Conservation (phyloP, 2,329 filamentous ascomycete genomes). For the Exserohilum turcica region DNA sequence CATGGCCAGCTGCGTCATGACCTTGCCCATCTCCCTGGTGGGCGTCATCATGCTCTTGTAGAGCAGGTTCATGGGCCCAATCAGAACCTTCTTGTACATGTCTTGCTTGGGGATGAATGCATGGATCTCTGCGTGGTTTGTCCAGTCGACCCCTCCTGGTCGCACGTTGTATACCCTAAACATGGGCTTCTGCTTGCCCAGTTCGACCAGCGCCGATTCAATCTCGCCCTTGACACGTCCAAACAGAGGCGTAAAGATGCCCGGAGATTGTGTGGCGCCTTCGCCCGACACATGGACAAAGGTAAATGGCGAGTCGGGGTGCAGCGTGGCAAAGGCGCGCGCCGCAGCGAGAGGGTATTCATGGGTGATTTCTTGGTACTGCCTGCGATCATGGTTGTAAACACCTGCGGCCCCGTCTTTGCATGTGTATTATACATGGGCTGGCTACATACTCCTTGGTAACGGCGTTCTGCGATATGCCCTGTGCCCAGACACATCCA, state of each 20-base stretch:
- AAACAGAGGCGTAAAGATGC: constrained; percentile 62
- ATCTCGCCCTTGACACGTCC: constrained; percentile 70
- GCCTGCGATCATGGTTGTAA: constrained; percentile 39
- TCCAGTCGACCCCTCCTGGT: constrained; percentile 63
- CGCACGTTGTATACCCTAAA: constrained; percentile 64
- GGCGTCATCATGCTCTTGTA: constrained; percentile 49
- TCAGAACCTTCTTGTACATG: constrained; percentile 26
- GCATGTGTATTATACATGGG: background rate
- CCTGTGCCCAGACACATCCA: constrained; percentile 76
- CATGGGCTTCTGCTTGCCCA: constrained; percentile 53
- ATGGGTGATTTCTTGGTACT: constrained; percentile 71
- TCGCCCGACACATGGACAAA: constrained; percentile 74
- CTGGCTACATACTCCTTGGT: constrained; percentile 58
- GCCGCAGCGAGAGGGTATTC: constrained; percentile 69
- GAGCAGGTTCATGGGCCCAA: constrained; percentile 31
- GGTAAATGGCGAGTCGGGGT: constrained; percentile 61
- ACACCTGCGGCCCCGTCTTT: background rate
- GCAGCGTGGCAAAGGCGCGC: constrained; percentile 60
- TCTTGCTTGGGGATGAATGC: constrained; percentile 39
- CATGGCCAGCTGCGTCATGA: constrained; percentile 56
- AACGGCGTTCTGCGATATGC: constrained; percentile 66
- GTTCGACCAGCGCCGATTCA: constrained; percentile 63
- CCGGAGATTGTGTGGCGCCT: constrained; percentile 64
- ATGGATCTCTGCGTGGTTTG: constrained; percentile 49
- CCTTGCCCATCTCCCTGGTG: constrained; percentile 55